A percentile compares a stretch with the other conserved stretches of the same genome.
Conservation (phyloP, 2,329 filamentous ascomycete genomes). For the Ophiosphaerella narmari region DNA sequence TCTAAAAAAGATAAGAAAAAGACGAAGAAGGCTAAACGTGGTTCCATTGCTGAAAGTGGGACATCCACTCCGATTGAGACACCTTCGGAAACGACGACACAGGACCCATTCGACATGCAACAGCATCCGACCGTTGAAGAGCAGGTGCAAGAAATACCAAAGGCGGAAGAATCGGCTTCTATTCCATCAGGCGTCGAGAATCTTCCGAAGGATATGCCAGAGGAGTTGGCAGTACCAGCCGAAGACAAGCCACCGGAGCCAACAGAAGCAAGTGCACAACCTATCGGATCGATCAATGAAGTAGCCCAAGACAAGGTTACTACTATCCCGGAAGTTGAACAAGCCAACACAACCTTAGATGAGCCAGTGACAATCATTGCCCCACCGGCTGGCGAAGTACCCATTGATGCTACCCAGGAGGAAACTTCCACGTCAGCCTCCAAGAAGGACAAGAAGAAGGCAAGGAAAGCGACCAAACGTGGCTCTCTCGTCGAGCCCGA, state of each 20-base stretch:
- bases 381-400: too few relatives aligned
- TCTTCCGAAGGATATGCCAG: neutral
- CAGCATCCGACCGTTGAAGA: neutral
- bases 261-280: too few relatives aligned
- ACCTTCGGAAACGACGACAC: neutral
- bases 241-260: too few relatives aligned
- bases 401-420: neutral
- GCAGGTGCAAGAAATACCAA: neutral
- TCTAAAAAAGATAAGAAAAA: conserved; percentile 56
- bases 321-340: too few relatives aligned
- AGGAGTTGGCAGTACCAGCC: too few relatives aligned
- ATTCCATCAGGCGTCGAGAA: neutral
- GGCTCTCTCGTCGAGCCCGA: conserved; percentile 13
- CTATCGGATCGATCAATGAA: too few relatives aligned
- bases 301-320: too few relatives aligned
- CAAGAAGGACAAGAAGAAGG: conserved; percentile 23
- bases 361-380: too few relatives aligned
- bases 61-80: conserved; percentile 4
- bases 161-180: neutral
- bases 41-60: conserved; percentile 11
- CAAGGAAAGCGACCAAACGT: conserved; percentile 24
- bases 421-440: conserved; percentile 1
- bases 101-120: conserved; percentile 5
- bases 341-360: too few relatives aligned
- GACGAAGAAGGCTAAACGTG: conserved; percentile 22